phyloP scores from a whole-genome alignment of 2,329 filamentous ascomycete genomes.

The Exutisphaerella laricina region DNA sequence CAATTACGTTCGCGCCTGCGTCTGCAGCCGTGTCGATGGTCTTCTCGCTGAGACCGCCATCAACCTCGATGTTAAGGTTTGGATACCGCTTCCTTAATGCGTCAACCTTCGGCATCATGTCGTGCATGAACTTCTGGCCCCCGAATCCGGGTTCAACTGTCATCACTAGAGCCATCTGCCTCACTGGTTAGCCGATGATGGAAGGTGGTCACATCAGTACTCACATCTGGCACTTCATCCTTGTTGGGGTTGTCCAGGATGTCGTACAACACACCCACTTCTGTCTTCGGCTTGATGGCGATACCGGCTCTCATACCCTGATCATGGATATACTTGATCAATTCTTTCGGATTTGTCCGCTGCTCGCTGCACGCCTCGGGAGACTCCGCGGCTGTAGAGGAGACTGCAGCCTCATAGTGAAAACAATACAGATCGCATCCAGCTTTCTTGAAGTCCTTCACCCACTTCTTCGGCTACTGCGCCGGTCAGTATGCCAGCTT shows the following conservation, averaged over 20 bases:
- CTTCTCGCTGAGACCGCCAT: slow-evolving; percentile 79
- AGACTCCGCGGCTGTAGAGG: slow-evolving; percentile 73
- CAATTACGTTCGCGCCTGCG: slow-evolving; percentile 95
- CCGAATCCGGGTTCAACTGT: slow-evolving; percentile 97
- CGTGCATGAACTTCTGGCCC: slow-evolving; percentile 97
- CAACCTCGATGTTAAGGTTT: slow-evolving; percentile 92
- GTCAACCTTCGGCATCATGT: slow-evolving; percentile 87
- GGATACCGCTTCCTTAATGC: slow-evolving; percentile 80
- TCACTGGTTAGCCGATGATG: neutral
- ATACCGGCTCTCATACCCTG: slow-evolving; percentile 85
- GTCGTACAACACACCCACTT: slow-evolving; percentile 87
- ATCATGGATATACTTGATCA: slow-evolving; percentile 87
- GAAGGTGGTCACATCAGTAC: slow-evolving; percentile 34
- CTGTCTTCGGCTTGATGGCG: slow-evolving; percentile 88
- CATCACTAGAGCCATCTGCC: slow-evolving; percentile 96
- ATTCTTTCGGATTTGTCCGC: slow-evolving; percentile 74
- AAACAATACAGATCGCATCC: slow-evolving; percentile 99
- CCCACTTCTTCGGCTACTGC: slow-evolving; percentile 89
- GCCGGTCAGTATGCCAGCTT: slow-evolving; percentile 21
- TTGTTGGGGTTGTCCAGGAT: slow-evolving; percentile 68
- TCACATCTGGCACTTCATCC: slow-evolving; percentile 80
- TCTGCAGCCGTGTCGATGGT: slow-evolving; percentile 94
- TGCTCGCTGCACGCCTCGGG: slow-evolving; percentile 63
- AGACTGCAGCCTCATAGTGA: slow-evolving; percentile 92
- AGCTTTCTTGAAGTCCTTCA: slow-evolving; percentile 86